Base-by-base conservation (phyloP, 208 protist species). In the Trypanosoma scelopori region DNA sequence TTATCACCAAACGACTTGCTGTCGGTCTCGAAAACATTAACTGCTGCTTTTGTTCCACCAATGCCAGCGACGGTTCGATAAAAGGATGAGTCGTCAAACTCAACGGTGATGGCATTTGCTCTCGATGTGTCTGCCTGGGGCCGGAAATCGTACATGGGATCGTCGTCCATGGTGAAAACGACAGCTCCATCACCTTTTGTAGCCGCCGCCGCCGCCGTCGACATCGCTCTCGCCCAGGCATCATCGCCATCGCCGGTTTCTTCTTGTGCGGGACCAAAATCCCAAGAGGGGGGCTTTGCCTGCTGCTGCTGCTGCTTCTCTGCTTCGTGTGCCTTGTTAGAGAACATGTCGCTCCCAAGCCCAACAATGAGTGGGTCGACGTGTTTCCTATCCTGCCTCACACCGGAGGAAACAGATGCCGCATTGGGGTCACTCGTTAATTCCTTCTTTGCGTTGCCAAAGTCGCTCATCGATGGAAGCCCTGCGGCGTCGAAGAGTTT, bases 401-500 rank as follows among this genome's bases (percentile, higher is more conserved):
- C 15, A 13, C 1, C 0, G 5, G 43, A 15, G 13, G 49, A 35
- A 30, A 23, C 13, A 20, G 48, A 52, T 1, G 48, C 1, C 1
- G 20, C 16, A 5, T 27, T 27, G 7, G 32, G n/a, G 28, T 41
- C 46, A 63, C 27, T 20, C 37, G 9, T 23, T 45, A 27, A 12
- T 1, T 52, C 28, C 25, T 20, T 63, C 23, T 20, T 18, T 2
- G 41, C 9, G 46, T 18, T 62, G 43, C 51, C 61, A 67, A 93
- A 89, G 74, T 88, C 83, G n/a, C 82, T 78, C 70, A 80, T 76
- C 7, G 83, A 82, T 7, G 81, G 81, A 32, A 90, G 65, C 15
- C 65, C 87, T 37, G 59, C 35, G 25, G 71, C 71, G 7, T 67
- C 57, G 61, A 85, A 87, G 65, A 84, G 39, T 35, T 90, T 78